Conservation (phyloP, 352 stramenopile genomes). For the Aphanomyces euteiches region DNA sequence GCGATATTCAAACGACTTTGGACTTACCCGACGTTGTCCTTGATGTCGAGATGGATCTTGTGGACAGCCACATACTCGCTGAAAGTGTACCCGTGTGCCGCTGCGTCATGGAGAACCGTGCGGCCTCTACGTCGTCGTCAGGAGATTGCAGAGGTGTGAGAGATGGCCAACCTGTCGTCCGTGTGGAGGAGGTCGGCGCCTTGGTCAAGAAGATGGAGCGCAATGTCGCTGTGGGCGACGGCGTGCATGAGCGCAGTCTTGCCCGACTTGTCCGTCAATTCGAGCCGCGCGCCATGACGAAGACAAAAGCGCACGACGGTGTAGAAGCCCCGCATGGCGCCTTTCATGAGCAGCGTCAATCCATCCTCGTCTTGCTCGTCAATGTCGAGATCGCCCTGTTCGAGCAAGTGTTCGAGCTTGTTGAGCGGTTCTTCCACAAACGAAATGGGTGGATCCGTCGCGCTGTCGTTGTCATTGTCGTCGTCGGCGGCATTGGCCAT, state of each 20-base stretch:
- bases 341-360: constrained; percentile 26
- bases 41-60: constrained; percentile 24
- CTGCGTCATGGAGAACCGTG: constrained; percentile 24
- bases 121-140: constrained; percentile 18
- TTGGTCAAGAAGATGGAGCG: constrained; percentile 9
- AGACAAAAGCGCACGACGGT: constrained; percentile 27
- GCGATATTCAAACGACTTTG: neutral
- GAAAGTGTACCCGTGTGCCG: constrained; percentile 25
- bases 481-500: neutral
- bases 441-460: neutral
- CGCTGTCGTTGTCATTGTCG: constrained; percentile 12
- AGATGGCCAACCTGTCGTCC: constrained; percentile 14
- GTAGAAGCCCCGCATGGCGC: constrained; percentile 14
- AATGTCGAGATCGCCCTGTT: constrained; percentile 16
- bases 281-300: constrained; percentile 15
- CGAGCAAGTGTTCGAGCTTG: constrained; percentile 23
- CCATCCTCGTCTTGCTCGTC: constrained; percentile 20
- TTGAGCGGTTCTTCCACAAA: constrained; percentile 14
- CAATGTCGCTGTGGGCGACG: constrained; percentile 25
- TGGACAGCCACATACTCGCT: constrained; percentile 25
- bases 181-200: constrained; percentile 14
- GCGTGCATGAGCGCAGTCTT: constrained; percentile 22
- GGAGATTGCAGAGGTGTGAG: neutral
- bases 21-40: constrained; percentile 20
- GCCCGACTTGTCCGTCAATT: neutral